phyloP scores from a whole-genome alignment of 345 rosid genomes.

The Citropsis articulata region DNA sequence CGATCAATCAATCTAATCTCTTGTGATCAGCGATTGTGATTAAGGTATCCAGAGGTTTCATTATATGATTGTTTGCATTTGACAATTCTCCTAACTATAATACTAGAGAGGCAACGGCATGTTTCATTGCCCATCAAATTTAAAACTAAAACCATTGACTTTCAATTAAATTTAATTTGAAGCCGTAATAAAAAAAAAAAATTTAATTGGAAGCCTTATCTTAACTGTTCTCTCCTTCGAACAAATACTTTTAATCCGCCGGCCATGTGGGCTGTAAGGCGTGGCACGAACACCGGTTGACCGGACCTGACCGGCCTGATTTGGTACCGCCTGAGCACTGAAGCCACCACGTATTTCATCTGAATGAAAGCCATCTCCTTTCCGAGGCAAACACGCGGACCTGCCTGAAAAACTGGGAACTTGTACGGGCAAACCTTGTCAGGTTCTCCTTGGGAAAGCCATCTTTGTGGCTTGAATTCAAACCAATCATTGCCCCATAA shows the following conservation, averaged over 20 bases:
- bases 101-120: background rate
- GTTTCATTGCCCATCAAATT: slow-evolving; percentile 4
- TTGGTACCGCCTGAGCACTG: slow-evolving; percentile 33
- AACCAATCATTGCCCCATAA: slow-evolving; percentile 69
- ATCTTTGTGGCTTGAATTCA: slow-evolving; percentile 62
- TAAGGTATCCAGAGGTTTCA: slow-evolving; percentile 1
- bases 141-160: slow-evolving; percentile 1
- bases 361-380: slow-evolving; percentile 76
- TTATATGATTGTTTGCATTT: background rate
- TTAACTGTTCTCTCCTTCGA: slow-evolving; percentile 31
- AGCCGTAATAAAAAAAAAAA: too few species aligned
- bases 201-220: background rate
- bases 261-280: slow-evolving; percentile 62
- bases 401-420: slow-evolving; percentile 74
- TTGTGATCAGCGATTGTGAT: background rate
- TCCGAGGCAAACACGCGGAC: slow-evolving; percentile 74
- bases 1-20: background rate
- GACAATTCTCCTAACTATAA: background rate
- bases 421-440: slow-evolving; percentile 50
- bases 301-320: slow-evolving; percentile 28
- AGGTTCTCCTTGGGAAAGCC: slow-evolving; percentile 42
- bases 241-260: slow-evolving; percentile 54
- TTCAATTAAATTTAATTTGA: background rate
- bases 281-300: slow-evolving; percentile 41
- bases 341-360: slow-evolving; percentile 59